Evolutionary conservation across 2,329 filamentous ascomycete species (phyloP), one percentile per base, ranked within the genome.

Genomic region (Colletotrichum acutatum): DNA sequence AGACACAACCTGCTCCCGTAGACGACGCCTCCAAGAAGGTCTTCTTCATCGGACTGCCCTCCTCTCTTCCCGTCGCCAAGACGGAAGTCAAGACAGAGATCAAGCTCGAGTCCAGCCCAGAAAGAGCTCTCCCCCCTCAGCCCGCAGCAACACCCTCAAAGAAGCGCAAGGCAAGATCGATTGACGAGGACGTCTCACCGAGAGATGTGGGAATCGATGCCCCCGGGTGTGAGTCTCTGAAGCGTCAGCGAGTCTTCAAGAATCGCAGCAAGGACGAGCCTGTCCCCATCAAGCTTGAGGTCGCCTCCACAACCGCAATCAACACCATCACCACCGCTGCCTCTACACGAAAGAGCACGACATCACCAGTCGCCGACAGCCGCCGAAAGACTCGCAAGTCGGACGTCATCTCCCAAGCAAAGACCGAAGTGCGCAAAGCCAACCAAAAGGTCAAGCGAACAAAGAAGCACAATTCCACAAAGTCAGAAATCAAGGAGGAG

Each of bases 351-450:
- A 72, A 74, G 54, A 68, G 68, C 52, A 63, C 52, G 7, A 7
- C 52, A 12, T 16, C 64, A 6, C 59, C 63, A 12, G 32, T 63
- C 19, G 52, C 32, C 49, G 60, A 66, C 28, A 58, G 46, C 52
- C 68, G 59, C 32, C 78, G 76, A 59, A 76, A 76, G 46, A 78
- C 81, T 53, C 82, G 77, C 66, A 75, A 79, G 61, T 77, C 78
- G 69, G 71, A 77, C 28, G 71, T 77, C 16, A 75, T 79, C 12
- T 80, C 80, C 16, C 78, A 77, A 32, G 76, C 78, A 61, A 78
- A 76, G 34, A 74, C 75, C 16, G 77, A 79, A 3, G 81, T 82
- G 49, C 80, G 71, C 34, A 71, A 68, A 7, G 71, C 76, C 70
- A 68, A 65, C 26, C 61, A 72, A 19, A 74, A 71, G 26, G 74